These are phyloP conservation scores for Chaetomiaceae sp. DNA, from an alignment of 2,329 filamentous ascomycete species.

Conservation along the genomic window DNA sequence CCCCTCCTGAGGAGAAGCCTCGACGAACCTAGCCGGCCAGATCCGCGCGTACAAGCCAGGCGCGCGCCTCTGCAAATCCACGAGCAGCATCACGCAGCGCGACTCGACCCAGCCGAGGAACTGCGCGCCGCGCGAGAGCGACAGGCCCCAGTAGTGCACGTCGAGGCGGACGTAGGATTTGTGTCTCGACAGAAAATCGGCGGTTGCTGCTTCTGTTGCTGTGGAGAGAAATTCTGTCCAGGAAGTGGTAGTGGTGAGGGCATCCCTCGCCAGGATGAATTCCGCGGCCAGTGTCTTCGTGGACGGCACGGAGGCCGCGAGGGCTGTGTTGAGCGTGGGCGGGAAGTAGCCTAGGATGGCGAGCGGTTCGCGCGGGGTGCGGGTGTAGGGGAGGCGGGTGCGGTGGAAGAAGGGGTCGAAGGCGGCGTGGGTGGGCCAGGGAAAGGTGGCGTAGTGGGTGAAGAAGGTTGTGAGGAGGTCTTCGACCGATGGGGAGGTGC, in stretches of 20 bases:
- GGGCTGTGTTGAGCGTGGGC: slow-evolving; percentile 57
- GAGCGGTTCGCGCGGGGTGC: slow-evolving; percentile 56
- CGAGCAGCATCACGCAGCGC: slow-evolving; percentile 52
- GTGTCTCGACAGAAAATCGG: slow-evolving; percentile 46
- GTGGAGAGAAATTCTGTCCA: slow-evolving; percentile 44
- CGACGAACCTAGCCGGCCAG: slow-evolving; percentile 59
- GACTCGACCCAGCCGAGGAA: slow-evolving; percentile 63
- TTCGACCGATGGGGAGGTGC: slow-evolving; percentile 36
- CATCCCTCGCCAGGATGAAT: slow-evolving; percentile 41
- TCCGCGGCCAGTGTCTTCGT: slow-evolving; percentile 49
- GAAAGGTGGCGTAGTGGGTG: slow-evolving; percentile 55
- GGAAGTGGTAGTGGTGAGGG: slow-evolving; percentile 26
- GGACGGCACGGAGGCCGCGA: slow-evolving; percentile 50
- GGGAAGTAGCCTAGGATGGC: slow-evolving; percentile 60
- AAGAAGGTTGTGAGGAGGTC: slow-evolving; percentile 59
- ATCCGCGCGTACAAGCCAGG: slow-evolving; percentile 51
- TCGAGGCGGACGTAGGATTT: slow-evolving; percentile 57
- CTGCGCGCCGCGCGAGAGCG: slow-evolving; percentile 48
- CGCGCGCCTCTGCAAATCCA: slow-evolving; percentile 52
- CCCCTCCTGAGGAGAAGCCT: slow-evolving; percentile 22
- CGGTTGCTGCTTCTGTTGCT: background rate
- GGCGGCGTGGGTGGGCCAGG: slow-evolving; percentile 52
- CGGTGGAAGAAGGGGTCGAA: slow-evolving; percentile 58
- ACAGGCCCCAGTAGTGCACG: slow-evolving; percentile 61
- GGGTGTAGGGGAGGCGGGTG: slow-evolving; percentile 44